Evolutionary conservation across 306 rosid species (phyloP).

Genomic region (Quercus variabilis): DNA sequence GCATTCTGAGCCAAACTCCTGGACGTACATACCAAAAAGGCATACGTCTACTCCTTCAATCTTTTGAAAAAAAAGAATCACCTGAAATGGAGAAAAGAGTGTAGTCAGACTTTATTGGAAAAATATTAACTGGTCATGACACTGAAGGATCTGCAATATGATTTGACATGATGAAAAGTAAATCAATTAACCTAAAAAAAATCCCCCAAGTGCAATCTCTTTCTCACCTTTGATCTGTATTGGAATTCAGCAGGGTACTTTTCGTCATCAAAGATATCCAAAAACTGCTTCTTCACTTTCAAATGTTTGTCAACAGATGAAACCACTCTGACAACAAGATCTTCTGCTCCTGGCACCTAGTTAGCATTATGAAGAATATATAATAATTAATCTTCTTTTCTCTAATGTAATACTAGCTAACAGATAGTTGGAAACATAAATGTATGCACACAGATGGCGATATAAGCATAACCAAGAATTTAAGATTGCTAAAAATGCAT

Average conservation of each 20-base stretch:
- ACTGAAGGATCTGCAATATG: not conserved
- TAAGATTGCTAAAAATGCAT: not conserved
- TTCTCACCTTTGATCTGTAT: constrained; percentile 51
- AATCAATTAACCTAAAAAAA: not conserved
- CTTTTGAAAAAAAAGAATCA: constrained; percentile 63
- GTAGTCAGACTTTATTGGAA: not conserved
- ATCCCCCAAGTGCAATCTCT: not conserved
- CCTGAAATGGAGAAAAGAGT: constrained; percentile 33
- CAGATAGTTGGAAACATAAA: too few species aligned
- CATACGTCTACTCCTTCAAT: constrained; percentile 70
- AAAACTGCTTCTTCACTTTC: constrained; percentile 47
- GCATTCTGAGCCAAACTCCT: constrained; percentile 73
- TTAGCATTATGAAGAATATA: constrained; percentile 2
- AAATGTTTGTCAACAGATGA: constrained; percentile 45
- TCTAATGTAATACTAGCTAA: too few species aligned
- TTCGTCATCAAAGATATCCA: constrained; percentile 38
- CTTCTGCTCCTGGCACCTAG: constrained; percentile 51
- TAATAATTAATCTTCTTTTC: too few species aligned
- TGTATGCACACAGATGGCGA: not conserved
- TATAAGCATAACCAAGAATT: not conserved
- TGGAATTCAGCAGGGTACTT: constrained; percentile 58
- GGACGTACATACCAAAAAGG: constrained; percentile 57
- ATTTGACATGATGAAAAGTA: not conserved
- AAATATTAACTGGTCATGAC: not conserved
- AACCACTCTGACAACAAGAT: constrained; percentile 56